Evolutionary conservation across 2,329 filamentous ascomycete genomes (phyloP).

Genomic region (Fusarium secorum): DNA sequence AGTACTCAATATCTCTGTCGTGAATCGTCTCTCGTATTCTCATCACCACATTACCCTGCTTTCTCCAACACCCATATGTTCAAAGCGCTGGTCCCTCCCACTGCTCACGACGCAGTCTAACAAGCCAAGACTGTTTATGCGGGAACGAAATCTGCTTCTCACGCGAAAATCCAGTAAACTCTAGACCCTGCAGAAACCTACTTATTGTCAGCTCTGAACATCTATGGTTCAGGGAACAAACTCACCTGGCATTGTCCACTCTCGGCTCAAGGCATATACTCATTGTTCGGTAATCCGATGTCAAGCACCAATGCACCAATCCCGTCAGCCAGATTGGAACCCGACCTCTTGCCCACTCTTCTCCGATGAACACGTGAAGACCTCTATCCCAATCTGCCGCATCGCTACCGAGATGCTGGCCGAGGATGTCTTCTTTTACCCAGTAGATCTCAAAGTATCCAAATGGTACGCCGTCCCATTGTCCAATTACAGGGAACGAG

Average conservation of each 20-base stretch:
- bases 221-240: accelerated
- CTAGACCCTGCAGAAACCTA: conserved; percentile 66
- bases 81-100: conserved; percentile 76
- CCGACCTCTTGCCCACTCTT: conserved; percentile 88
- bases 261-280: conserved; percentile 87
- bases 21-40: conserved; percentile 31
- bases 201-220: background rate
- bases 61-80: background rate
- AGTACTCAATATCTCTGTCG: background rate
- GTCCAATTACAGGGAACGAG: conserved; percentile 88
- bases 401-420: conserved; percentile 69
- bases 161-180: conserved; percentile 80
- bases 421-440: conserved; percentile 90
- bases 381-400: conserved; percentile 86
- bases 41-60: background rate
- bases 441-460: conserved; percentile 99
- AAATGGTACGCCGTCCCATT: conserved; percentile 95
- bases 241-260: conserved; percentile 88
- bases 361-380: conserved; percentile 87
- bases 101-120: conserved; percentile 79
- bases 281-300: conserved; percentile 81
- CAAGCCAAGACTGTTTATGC: conserved; percentile 90
- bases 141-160: conserved; percentile 87
- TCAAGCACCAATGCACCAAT: conserved; percentile 85
- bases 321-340: conserved; percentile 85